A percentile compares a stretch with the other conserved stretches of the same genome.
Conservation (phyloP, 352 stramenopile species). For the Pythium chondricola region DNA sequence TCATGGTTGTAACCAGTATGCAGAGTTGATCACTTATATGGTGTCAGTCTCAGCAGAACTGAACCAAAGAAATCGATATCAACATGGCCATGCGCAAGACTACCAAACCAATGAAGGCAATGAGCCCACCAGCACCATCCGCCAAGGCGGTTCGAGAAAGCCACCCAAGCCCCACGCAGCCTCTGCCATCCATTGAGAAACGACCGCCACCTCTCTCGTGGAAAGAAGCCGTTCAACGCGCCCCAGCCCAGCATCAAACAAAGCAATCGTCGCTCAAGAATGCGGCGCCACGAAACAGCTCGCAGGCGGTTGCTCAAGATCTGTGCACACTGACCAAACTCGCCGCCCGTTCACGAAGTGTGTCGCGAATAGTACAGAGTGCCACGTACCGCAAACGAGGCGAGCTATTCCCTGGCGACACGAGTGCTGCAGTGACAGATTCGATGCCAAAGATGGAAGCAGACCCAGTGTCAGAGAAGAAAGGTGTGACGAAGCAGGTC, state of each 20-base stretch:
- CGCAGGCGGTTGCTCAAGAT: conserved; percentile 1
- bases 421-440: conserved; percentile 1
- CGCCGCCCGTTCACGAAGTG: conserved; percentile 24
- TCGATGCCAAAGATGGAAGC: background rate
- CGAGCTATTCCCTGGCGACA: conserved; percentile 12
- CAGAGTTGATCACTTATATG: too few relatives aligned
- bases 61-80: too few relatives aligned
- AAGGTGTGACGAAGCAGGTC: conserved; percentile 14
- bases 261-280: conserved; percentile 4
- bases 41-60: too few relatives aligned
- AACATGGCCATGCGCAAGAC: conserved; percentile 10
- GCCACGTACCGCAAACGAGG: conserved; percentile 24
- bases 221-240: conserved; percentile 33
- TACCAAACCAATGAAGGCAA: conserved; percentile 5
- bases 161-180: background rate
- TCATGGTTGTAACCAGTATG: too few relatives aligned
- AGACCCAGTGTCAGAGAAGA: conserved; percentile 4
- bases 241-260: conserved; percentile 7
- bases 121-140: too few relatives aligned
- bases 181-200: too few relatives aligned
- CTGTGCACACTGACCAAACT: conserved; percentile 24
- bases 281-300: background rate
- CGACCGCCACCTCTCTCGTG: conserved; percentile 24
- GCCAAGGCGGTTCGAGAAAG: too few relatives aligned
- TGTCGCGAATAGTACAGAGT: conserved; percentile 29